These are phyloP conservation scores for Candida vartiovaarae DNA, from an alignment of 805 yeast genomes.

Conservation along the genomic window DNA sequence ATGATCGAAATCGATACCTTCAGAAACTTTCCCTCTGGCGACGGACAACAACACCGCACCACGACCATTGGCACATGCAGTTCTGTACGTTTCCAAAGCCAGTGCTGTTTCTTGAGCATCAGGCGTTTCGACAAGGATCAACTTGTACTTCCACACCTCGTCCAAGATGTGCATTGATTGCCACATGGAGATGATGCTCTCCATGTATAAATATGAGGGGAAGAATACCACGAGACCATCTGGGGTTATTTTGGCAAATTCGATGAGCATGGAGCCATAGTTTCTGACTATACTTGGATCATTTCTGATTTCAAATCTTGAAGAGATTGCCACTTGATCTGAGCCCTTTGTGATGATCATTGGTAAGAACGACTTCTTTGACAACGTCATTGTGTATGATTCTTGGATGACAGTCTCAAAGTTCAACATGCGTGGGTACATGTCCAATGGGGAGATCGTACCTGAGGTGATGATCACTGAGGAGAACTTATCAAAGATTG, in stretches of 20 bases:
- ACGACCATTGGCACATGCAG: conserved; percentile 95
- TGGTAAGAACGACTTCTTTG: conserved; percentile 88
- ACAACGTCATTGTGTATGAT: conserved; percentile 92
- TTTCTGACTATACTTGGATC: conserved; percentile 97
- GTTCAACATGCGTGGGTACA: conserved; percentile 96
- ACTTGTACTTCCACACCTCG: conserved; percentile 96
- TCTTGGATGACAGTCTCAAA: conserved; percentile 91
- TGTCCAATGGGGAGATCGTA: conserved; percentile 95
- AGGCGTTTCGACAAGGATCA: conserved; percentile 94
- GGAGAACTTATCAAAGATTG: conserved; percentile 87
- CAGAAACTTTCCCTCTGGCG: conserved; percentile 98
- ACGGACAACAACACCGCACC: conserved; percentile 96
- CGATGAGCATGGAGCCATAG: conserved; percentile 87
- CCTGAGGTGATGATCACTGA: conserved; percentile 96
- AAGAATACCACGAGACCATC: conserved; percentile 98
- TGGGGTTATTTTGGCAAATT: conserved; percentile 91
- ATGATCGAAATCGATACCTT: conserved; percentile 98
- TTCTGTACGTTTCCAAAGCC: conserved; percentile 91
- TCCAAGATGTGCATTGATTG: conserved; percentile 97
- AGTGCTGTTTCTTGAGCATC: conserved; percentile 97
- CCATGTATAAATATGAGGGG: conserved; percentile 97
- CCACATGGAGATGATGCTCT: conserved; percentile 97
- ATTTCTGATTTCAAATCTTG: conserved; percentile 92
- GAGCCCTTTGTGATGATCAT: conserved; percentile 96
- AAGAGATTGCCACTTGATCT: conserved; percentile 94